These are phyloP conservation scores for Magnolia officinalis DNA, from an alignment of 164 flowering plant species.

Conservation along the genomic window DNA sequence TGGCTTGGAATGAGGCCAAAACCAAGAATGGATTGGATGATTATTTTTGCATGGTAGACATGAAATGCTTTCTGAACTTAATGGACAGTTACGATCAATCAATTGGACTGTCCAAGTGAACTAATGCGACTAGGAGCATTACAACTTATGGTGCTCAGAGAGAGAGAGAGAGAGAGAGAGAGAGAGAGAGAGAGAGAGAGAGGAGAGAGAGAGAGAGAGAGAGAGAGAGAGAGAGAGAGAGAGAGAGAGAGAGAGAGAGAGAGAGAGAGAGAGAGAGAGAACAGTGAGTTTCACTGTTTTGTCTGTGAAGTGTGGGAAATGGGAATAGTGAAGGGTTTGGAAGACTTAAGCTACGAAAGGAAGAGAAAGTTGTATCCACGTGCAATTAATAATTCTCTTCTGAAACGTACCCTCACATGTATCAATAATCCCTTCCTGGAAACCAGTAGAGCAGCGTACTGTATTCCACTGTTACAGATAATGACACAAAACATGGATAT, in stretches of 20 bases:
- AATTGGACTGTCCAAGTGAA: too few relatives aligned
- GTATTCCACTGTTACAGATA: conserved; percentile 8
- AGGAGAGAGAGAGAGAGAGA: background rate
- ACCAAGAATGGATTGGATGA: too few relatives aligned
- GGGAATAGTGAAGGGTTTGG: background rate
- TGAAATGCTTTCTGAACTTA: too few relatives aligned
- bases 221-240: background rate
- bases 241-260: background rate
- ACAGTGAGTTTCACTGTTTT: background rate
- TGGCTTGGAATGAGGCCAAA: too few relatives aligned
- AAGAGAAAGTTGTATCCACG: conserved; percentile 1
- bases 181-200: background rate
- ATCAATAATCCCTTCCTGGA: conserved; percentile 1
- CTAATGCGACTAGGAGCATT: too few relatives aligned
- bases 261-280: background rate
- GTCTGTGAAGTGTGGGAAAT: conserved; percentile 3
- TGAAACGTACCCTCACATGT: conserved; percentile 9
- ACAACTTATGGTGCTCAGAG: too few relatives aligned
- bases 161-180: too few relatives aligned
- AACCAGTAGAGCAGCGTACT: conserved; percentile 1
- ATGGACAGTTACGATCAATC: too few relatives aligned
- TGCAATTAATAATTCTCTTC: conserved; percentile 5
- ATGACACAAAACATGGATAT: background rate
- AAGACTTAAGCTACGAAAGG: background rate
- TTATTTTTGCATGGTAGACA: too few relatives aligned